Evolutionary conservation across 169 alveolate genomes (phyloP).

Genomic region (Babesia divergens): DNA sequence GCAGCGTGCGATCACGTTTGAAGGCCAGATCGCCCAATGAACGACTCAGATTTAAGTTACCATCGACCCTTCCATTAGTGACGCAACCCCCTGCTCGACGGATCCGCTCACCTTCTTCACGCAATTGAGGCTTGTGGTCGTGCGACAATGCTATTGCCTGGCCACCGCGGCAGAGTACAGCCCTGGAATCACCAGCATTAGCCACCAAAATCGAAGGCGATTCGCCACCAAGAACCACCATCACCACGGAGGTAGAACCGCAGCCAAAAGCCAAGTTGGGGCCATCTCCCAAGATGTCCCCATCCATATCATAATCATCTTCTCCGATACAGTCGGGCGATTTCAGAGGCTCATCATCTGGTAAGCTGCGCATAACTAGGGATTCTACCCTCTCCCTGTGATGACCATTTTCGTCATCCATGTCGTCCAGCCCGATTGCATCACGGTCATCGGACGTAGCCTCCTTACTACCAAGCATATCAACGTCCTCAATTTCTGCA

Average conservation of each 20-base stretch:
- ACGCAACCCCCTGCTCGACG: conserved; percentile 94
- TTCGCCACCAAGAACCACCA: conserved; percentile 75
- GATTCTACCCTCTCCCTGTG: neutral
- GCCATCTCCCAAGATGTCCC: conserved; percentile 35
- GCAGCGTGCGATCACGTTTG: conserved; percentile 83
- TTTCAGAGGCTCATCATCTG: conserved; percentile 6
- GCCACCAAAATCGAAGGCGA: conserved; percentile 86
- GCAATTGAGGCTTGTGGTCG: conserved; percentile 97
- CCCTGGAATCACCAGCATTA: conserved; percentile 99
- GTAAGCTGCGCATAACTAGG: neutral
- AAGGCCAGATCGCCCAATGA: conserved; percentile 96
- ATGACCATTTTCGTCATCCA: neutral
- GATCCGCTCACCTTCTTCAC: conserved; percentile 91
- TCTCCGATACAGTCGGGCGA: conserved; percentile 22
- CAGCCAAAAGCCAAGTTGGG: conserved; percentile 76
- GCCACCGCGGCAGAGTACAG: conserved; percentile 90
- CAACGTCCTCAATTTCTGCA: conserved; percentile 27
- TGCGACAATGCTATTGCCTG: conserved; percentile 89
- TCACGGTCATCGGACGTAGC: neutral
- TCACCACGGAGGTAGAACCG: conserved; percentile 88
- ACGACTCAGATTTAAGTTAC: conserved; percentile 93
- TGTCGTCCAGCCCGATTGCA: conserved; percentile 6
- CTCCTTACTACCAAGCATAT: neutral
- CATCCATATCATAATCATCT: conserved; percentile 6
- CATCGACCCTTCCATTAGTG: conserved; percentile 92